Evolutionary conservation across 495 filamentous ascomycete species (phyloP).

Genomic region (Penicillium malachiteum): DNA sequence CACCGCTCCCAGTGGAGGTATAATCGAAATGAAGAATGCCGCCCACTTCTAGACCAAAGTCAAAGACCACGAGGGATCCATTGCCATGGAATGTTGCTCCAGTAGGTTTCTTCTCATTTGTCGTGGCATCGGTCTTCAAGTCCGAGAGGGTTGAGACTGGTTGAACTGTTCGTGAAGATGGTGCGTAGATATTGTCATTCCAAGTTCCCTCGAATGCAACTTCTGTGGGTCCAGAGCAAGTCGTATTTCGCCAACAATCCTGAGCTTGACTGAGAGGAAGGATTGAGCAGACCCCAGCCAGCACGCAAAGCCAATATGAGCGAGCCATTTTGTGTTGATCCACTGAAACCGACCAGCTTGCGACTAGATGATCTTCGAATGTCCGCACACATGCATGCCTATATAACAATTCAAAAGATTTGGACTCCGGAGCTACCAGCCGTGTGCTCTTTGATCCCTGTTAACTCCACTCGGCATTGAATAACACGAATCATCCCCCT

Average conservation of each 20-base stretch:
- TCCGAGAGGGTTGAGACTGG: slow-evolving; percentile 48
- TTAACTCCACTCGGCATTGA: not conserved
- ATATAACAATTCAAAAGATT: too few species aligned
- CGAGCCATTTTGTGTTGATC: slow-evolving; percentile 13
- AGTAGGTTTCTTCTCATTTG: slow-evolving; percentile 25
- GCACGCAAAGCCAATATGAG: slow-evolving; percentile 11
- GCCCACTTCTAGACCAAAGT: slow-evolving; percentile 60
- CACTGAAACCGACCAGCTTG: not conserved
- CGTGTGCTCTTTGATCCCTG: too few species aligned
- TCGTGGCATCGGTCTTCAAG: slow-evolving; percentile 29
- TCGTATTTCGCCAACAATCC: slow-evolving; percentile 56
- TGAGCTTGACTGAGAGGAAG: slow-evolving; percentile 24
- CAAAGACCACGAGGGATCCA: slow-evolving; percentile 51
- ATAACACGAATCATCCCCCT: too few species aligned
- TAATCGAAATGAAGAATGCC: slow-evolving; percentile 54
- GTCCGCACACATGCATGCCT: not conserved
- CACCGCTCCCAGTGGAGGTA: slow-evolving; percentile 41
- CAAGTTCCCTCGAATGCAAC: slow-evolving; percentile 58
- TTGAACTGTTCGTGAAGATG: slow-evolving; percentile 50
- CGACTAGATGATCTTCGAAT: not conserved
- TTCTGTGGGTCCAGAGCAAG: slow-evolving; percentile 51
- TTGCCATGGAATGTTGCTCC: slow-evolving; percentile 39
- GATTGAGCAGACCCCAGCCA: slow-evolving; percentile 20
- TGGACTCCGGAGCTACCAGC: too few species aligned
- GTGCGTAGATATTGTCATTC: slow-evolving; percentile 61